A percentile compares a stretch with the other conserved stretches of the same genome.
Conservation (phyloP, 768 basidiomycete genomes). For the Trichaptum fuscoviolaceum region DNA sequence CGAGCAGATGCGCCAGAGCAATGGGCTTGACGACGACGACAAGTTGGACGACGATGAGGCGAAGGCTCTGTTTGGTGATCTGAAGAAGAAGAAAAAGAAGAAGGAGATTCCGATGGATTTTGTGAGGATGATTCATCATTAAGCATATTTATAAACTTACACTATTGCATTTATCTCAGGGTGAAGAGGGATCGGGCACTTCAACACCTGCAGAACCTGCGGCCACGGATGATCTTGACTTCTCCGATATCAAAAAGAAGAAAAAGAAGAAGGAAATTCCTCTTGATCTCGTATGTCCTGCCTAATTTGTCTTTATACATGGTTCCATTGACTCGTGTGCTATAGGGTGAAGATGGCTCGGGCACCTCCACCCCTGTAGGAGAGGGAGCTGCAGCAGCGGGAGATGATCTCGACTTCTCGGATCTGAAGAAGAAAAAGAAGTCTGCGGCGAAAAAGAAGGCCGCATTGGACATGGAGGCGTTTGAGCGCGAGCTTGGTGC, state of each 20-base stretch:
- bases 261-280: constrained; percentile 45
- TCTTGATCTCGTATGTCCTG: constrained; percentile 53
- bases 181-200: constrained; percentile 57
- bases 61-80: constrained; percentile 81
- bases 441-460: constrained; percentile 82
- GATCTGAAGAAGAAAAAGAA: constrained; percentile 95
- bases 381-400: constrained; percentile 27
- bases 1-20: constrained; percentile 63
- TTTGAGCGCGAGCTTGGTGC: constrained; percentile 90
- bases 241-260: constrained; percentile 96
- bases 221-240: constrained; percentile 78
- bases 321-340: neutral
- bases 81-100: constrained; percentile 93
- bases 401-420: constrained; percentile 87
- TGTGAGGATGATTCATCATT: constrained; percentile 8
- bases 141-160: neutral
- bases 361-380: constrained; percentile 58
- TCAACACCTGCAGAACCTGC: constrained; percentile 46
- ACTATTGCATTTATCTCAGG: constrained; percentile 34
- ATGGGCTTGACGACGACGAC: constrained; percentile 31
- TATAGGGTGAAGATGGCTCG: constrained; percentile 59
- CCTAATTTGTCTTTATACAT: neutral
- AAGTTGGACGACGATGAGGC: constrained; percentile 63
- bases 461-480: constrained; percentile 83
- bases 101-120: constrained; percentile 71